Percentiles rank a stretch among this genome's conserved stretches.
These are phyloP conservation scores for Termitomyces sp. DNA, from an alignment of 768 basidiomycete genomes.

Conservation along the genomic window DNA sequence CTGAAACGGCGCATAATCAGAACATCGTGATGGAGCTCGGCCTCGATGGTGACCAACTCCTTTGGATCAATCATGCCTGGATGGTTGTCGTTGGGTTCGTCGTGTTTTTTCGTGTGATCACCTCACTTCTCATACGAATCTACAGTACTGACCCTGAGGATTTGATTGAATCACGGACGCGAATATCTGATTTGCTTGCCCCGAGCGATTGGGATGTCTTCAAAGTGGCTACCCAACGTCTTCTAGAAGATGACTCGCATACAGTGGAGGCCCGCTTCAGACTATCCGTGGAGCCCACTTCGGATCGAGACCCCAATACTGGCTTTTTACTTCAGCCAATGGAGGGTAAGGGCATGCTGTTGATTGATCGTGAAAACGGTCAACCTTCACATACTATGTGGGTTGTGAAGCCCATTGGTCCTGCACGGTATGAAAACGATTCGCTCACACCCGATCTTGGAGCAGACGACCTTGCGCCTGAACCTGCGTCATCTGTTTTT, in stretches of 20 bases:
- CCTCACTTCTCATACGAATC: constrained; percentile 6
- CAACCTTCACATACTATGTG: constrained; percentile 96
- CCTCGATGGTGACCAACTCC: constrained; percentile 90
- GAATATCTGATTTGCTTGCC: constrained; percentile 79
- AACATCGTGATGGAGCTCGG: constrained; percentile 95
- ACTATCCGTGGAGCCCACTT: constrained; percentile 68
- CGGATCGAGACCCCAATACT: constrained; percentile 51
- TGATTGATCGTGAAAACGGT: constrained; percentile 88
- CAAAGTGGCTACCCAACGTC: constrained; percentile 76
- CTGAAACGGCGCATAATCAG: constrained; percentile 92
- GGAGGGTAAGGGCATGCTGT: constrained; percentile 99
- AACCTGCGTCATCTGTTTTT: constrained; percentile 38
- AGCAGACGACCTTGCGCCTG: constrained; percentile 40
- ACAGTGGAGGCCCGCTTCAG: constrained; percentile 92
- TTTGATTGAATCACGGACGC: constrained; percentile 69
- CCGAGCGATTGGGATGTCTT: constrained; percentile 82
- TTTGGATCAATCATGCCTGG: constrained; percentile 98
- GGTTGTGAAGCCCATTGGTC: constrained; percentile 83
- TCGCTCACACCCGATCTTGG: constrained; percentile 61
- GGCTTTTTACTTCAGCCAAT: constrained; percentile 73
- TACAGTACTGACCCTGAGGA: constrained; percentile 81
- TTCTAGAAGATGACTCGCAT: constrained; percentile 89
- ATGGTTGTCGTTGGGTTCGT: constrained; percentile 84
- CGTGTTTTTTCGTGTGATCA: constrained; percentile 1
- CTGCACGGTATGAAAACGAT: constrained; percentile 66